These are phyloP conservation scores for Eragrostis tef DNA, from an alignment of 202 grass and related monocot genomes.

Conservation along the genomic window DNA sequence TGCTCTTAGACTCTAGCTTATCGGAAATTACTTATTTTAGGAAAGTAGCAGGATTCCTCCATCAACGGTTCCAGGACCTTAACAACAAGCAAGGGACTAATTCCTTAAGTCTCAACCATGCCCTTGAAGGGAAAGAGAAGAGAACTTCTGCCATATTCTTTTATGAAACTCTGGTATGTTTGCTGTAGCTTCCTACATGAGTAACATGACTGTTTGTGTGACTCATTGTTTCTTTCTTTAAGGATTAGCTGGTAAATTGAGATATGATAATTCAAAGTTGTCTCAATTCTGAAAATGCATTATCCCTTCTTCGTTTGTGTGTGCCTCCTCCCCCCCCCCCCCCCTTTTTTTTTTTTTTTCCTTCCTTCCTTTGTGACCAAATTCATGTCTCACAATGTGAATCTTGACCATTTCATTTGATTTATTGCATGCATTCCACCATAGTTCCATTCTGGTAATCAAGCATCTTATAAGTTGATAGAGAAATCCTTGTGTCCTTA, in stretches of 20 bases:
- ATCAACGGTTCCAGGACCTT: constrained; percentile 48
- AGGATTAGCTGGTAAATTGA: neutral
- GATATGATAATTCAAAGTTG: constrained; percentile 4
- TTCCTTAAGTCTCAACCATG: constrained; percentile 55
- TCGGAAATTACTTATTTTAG: constrained; percentile 50
- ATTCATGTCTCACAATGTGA: neutral
- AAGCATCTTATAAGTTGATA: neutral
- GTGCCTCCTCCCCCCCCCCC: too few relatives aligned
- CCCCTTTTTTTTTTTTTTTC: neutral
- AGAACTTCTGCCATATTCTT: constrained; percentile 78
- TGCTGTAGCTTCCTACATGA: constrained; percentile 23
- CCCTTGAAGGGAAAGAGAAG: constrained; percentile 63
- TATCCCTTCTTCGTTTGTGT: neutral
- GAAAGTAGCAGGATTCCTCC: constrained; percentile 60
- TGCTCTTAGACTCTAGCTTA: constrained; percentile 20
- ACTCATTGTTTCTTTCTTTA: constrained; percentile 27
- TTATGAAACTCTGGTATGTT: constrained; percentile 82
- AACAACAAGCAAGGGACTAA: constrained; percentile 47
- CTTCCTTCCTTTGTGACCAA: neutral
- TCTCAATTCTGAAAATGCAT: neutral
- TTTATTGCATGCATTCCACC: neutral
- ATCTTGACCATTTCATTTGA: constrained; percentile 19
- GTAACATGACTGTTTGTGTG: constrained; percentile 4
- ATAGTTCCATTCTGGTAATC: neutral
- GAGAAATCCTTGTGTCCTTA: constrained; percentile 2